Percentiles rank a stretch among this genome's conserved stretches.
These are phyloP conservation scores for Candida pseudofarinosa DNA, from an alignment of 805 yeast species.

Conservation along the genomic window DNA sequence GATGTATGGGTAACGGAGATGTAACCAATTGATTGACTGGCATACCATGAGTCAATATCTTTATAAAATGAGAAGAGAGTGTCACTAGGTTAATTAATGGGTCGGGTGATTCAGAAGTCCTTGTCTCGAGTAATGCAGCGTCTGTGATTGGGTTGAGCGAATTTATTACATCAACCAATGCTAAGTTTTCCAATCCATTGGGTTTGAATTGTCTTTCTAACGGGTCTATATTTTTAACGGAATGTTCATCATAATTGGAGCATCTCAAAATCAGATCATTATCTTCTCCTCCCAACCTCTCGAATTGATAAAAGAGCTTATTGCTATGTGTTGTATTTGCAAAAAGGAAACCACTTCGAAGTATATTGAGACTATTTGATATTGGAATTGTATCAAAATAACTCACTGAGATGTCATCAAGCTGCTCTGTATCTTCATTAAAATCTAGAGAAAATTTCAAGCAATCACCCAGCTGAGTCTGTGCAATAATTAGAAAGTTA, in stretches of 20 bases:
- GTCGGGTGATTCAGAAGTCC: conserved; percentile 9
- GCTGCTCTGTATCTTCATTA: conserved; percentile 40
- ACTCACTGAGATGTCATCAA: conserved; percentile 44
- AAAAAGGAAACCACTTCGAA: conserved; percentile 73
- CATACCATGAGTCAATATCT: conserved; percentile 53
- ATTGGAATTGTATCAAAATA: conserved; percentile 78
- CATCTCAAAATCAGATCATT: conserved; percentile 19
- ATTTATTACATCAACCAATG: conserved; percentile 48
- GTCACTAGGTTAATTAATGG: conserved; percentile 21
- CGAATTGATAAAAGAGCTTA: conserved; percentile 73
- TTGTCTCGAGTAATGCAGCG: conserved; percentile 15
- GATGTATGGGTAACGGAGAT: conserved; percentile 65
- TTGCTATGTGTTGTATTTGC: conserved; percentile 61
- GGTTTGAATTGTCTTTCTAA: conserved; percentile 12
- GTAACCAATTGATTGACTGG: conserved; percentile 61
- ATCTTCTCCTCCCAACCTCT: conserved; percentile 62
- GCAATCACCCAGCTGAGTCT: conserved; percentile 68
- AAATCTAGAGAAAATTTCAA: conserved; percentile 56
- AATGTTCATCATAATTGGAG: conserved; percentile 4
- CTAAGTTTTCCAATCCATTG: conserved; percentile 50
- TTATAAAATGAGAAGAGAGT: conserved; percentile 40
- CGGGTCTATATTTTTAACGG: neutral
- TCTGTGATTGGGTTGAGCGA: conserved; percentile 51
- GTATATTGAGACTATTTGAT: conserved; percentile 51
- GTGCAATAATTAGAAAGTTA: conserved; percentile 65